Evolutionary conservation across 371 early-diverging fungal species (phyloP), one percentile per base, ranked within the genome.

Genomic region (Mortierella sp.): DNA sequence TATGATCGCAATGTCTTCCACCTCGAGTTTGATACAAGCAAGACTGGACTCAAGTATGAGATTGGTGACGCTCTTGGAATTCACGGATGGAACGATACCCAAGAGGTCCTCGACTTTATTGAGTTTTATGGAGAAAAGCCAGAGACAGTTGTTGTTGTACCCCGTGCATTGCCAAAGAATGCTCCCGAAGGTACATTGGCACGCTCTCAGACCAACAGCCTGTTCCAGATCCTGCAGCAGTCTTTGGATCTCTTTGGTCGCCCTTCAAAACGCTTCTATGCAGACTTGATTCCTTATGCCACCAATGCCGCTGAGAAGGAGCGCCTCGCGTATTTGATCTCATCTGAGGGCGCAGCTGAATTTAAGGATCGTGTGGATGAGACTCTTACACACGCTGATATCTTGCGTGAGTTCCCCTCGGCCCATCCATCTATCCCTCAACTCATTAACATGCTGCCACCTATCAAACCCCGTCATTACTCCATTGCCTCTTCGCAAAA

Each of bases 1-100:
- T 97, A 97, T 84, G 97, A 97, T 73, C 95, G 97, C 74, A 95
- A 97, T 78, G 94, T 97, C 15, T 96, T 97, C 93, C 97, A 97
- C 85, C 88, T 97, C 58, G 97, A 97, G 85, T 94, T 97, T 70
- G 97, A 97, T 72, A 95, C 93, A 38, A 87, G 88, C 48, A 87
- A 87, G 58, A 90, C 94, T 10, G 93, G 89, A 48, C 85, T 97
- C 73, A 92, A 90, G 71, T 97, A 97, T 83, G 94, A 93, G 58
- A 89, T 97, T 45, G 97, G 98, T 59, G 97, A 97, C 82, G 97
- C 97, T 38, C 88, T 97, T 38, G 98, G 96, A 83, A 96, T 97
- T 4, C 94, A 94, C 72, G 96, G 96, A 59, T 92, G 93, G 84
- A 97, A 97, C 87, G 92, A 97, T 78, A 77, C 86, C 5, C 76